Percentiles rank a stretch among this genome's conserved stretches.
Conservation (phyloP, 1,284 basidiomycete species). For the Ceratorhiza oryzae-sativae region DNA sequence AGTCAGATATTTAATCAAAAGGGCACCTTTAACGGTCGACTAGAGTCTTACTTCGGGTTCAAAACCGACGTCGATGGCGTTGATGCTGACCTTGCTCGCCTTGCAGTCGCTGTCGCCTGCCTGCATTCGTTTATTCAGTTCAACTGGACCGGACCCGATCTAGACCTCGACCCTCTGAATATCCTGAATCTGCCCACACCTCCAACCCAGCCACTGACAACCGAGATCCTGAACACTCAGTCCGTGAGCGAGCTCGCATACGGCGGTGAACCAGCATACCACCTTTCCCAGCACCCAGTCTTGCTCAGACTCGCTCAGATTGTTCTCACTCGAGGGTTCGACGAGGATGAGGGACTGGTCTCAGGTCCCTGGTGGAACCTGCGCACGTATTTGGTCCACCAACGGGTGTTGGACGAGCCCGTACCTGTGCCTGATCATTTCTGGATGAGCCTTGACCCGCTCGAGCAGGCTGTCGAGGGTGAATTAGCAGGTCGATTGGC, state of each 20-base stretch:
- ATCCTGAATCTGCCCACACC: conserved; percentile 55
- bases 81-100: conserved; percentile 61
- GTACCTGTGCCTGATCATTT: conserved; percentile 65
- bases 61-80: conserved; percentile 28
- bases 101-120: conserved; percentile 77
- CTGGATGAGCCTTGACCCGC: conserved; percentile 58
- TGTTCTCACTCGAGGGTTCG: conserved; percentile 64
- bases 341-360: conserved; percentile 50
- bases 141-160: conserved; percentile 97
- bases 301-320: conserved; percentile 82
- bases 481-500: conserved; percentile 75
- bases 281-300: conserved; percentile 75
- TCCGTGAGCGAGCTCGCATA: conserved; percentile 81
- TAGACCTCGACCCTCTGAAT: conserved; percentile 67
- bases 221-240: conserved; percentile 63
- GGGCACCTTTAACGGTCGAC: conserved; percentile 13
- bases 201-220: conserved; percentile 42
- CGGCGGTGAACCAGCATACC: conserved; percentile 95
- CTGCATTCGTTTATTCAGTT: conserved; percentile 91
- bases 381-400: conserved; percentile 76
- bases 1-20: background rate
- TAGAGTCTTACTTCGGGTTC: conserved; percentile 18
- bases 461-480: conserved; percentile 59
- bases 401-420: conserved; percentile 87
- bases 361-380: conserved; percentile 81